Base-by-base conservation (phyloP, 805 yeast genomes). In the Teunomyces stri region DNA sequence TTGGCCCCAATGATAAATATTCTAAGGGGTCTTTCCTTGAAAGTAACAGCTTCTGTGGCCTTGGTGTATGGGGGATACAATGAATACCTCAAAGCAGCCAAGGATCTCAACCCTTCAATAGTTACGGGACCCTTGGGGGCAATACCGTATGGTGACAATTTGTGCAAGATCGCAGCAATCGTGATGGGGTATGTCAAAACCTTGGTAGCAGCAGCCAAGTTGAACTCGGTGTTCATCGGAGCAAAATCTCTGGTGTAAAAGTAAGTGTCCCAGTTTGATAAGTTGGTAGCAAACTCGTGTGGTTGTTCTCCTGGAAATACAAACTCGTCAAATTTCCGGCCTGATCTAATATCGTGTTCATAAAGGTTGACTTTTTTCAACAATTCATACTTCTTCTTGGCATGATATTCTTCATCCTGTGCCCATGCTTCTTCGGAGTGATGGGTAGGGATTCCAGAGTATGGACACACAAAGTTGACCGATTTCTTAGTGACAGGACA, bases 161-260 rank as follows among this genome's bases (percentile, higher is more conserved):
- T 86, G 65, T 92, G 94, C 56, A 94, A 66, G 6, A 89, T 67
- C 1, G 95, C 80, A 6, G 89, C 96, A 39, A 94, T 85, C 3
- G 99, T 90, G 50, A 89, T 69, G 38, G 99, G 99, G 66, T 89
- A 94, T 45, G 95, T 87, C 62, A 94, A 78, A 80, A 92, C 87
- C 65, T 94, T 94, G 15, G 98, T 89, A 29, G 90, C 91, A 3
- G 96, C 95, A 1, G 98, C 98, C 61, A 92, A 74, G 66, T 92
- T 95, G 72, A 89, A 92, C 66, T 91, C 97, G 4, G 96, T 87
- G 67, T 94, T 96, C 98, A 94, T 92, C 4, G 97, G 92, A 58
- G 83, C 85, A 65, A 89, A 94, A 57, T 86, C 86, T 64, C 99
- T 79, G 0, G 98, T 92, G 67, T 92, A 94, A 62, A 94, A 85